Conservation (phyloP, 139 green algal species). For the Bryopsis sp. region DNA sequence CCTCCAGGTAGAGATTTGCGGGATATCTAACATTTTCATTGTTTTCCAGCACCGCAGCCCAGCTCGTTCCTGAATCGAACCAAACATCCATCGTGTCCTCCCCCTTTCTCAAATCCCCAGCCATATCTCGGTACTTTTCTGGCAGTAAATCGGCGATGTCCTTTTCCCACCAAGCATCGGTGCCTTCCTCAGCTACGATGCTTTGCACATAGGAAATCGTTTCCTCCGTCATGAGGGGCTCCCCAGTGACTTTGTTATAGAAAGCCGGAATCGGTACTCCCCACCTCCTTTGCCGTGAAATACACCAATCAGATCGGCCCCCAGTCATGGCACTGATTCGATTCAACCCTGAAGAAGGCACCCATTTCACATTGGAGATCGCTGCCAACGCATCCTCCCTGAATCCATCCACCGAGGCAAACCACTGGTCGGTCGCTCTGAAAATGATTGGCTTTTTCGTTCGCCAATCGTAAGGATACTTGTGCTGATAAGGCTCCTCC, state of each 20-base stretch:
- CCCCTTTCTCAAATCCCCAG: conserved; percentile 51
- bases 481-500: conserved; percentile 92
- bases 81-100: conserved; percentile 99
- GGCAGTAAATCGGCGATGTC: conserved; percentile 83
- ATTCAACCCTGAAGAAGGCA: conserved; percentile 61
- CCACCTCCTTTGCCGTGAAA: conserved; percentile 93
- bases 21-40: conserved; percentile 55
- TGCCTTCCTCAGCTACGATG: conserved; percentile 66
- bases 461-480: conserved; percentile 99
- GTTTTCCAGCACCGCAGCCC: conserved; percentile 62
- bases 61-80: conserved; percentile 94
- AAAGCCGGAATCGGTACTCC: conserved; percentile 97
- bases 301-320: conserved; percentile 94
- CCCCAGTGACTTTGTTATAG: conserved; percentile 83
- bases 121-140: conserved; percentile 31
- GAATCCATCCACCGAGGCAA: conserved; percentile 81
- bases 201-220: conserved; percentile 73
- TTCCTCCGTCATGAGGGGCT: conserved; percentile 84
- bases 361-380: conserved; percentile 64
- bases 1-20: conserved; percentile 96
- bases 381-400: conserved; percentile 54
- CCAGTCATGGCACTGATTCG: conserved; percentile 87
- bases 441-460: conserved; percentile 99
- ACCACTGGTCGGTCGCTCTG: conserved; percentile 90
- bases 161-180: conserved; percentile 77